phyloP scores from a whole-genome alignment of 1,139 yeast genomes.

The Pichia sp. region DNA sequence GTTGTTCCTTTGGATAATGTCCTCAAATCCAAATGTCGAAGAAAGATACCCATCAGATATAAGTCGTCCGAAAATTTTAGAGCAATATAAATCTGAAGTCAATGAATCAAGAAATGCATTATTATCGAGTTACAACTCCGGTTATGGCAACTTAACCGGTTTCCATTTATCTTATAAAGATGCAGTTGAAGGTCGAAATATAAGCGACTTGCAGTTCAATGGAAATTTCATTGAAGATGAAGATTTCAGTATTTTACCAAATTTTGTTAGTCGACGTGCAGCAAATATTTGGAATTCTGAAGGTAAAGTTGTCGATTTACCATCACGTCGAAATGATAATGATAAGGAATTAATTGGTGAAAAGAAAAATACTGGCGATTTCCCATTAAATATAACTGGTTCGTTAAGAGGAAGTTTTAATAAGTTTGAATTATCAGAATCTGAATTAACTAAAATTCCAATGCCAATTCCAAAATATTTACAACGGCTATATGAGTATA shows the following conservation, averaged over 20 bases:
- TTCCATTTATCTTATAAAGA: conserved; percentile 58
- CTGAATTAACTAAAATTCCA: conserved; percentile 23
- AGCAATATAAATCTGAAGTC: conserved; percentile 31
- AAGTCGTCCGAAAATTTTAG: conserved; percentile 24
- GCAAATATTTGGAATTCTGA: conserved; percentile 45
- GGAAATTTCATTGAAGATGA: conserved; percentile 49
- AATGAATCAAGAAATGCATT: conserved; percentile 32
- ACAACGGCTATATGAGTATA: conserved; percentile 23
- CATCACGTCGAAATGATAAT: conserved; percentile 5
- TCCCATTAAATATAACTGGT: conserved; percentile 48
- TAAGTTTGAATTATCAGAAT: conserved; percentile 8
- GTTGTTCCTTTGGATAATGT: conserved; percentile 31
- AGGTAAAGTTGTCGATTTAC: conserved; percentile 13
- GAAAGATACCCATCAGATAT: conserved; percentile 29
- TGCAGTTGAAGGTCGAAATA: conserved; percentile 37
- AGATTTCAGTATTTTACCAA: conserved; percentile 54
- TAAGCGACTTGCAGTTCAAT: conserved; percentile 54
- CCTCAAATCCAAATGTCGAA: conserved; percentile 33
- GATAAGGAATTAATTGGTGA: conserved; percentile 4
- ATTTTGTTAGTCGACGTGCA: conserved; percentile 44
- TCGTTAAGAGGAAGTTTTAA: conserved; percentile 40
- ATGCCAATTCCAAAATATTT: conserved; percentile 43
- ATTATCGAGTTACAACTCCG: conserved; percentile 39
- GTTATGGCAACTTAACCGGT: conserved; percentile 74
- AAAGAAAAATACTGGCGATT: conserved; percentile 29